Base-by-base conservation (phyloP, 208 protist species). In the Trypanosoma caninum region DNA sequence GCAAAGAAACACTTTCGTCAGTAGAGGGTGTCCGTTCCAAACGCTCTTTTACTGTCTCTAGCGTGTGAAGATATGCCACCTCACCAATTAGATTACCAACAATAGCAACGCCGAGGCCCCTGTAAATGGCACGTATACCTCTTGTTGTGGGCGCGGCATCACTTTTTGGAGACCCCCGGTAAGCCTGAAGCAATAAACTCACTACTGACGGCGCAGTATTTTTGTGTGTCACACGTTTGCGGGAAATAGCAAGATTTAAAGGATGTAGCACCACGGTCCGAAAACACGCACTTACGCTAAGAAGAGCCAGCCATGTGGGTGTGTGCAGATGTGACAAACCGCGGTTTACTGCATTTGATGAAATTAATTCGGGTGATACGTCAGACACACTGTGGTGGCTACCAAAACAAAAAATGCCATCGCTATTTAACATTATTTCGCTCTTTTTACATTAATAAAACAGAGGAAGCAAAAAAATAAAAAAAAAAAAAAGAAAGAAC, bases 201-300 rank as follows among this genome's bases (percentile, higher is more conserved):
- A 53, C 35, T 25, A 89, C 69, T 0, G 76, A 82, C 31, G 84
- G 82, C 13, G 82, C 66, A 20, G 25, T 69, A 14, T 67, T 69
- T 37, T 90, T 83, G 1, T 72, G 76, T 34, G 76, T 91, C 27
- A 95, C 65, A 23, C 89, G 85, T 58, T 95, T 95, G 14, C 89
- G 77, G 6, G 79, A 67, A 34, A 91, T 76, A 44, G 85, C 78
- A 45, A 95, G 66, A 46, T 89, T 69, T 33, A 95, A 57, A 4
- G 89, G 89, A 42, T 95, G 85, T 27, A 93, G 82, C 20, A 95
- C 40, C n/a, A 88, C n/a, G 0, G 85, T 91, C 20, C 85, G 82
- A 3, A 73, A 69, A 5, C 63, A 55, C 30, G 85, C 83, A 65
- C 87, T 93, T 34, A 74, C 53, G 11, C 76, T 61, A 16, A 93